phyloP scores from a whole-genome alignment of 371 early-diverging fungal species.

The Blakeslea trispora region DNA sequence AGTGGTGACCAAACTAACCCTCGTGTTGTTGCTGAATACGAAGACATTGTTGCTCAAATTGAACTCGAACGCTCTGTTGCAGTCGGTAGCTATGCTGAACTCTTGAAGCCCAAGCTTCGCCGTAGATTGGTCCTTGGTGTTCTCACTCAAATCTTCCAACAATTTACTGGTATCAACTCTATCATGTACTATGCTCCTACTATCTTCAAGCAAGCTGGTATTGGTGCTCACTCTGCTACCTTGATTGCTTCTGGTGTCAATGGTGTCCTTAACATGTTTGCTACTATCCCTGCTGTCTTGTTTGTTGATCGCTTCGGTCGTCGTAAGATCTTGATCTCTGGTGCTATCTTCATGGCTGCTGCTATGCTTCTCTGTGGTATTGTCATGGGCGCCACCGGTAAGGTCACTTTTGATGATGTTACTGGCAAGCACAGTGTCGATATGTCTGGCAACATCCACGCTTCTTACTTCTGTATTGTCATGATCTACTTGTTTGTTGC shows the following conservation, averaged over 20 bases:
- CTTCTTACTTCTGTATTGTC: conserved; percentile 44
- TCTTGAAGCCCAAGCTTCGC: conserved; percentile 63
- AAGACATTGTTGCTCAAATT: conserved; percentile 69
- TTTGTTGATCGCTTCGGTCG: conserved; percentile 49
- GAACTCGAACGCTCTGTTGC: conserved; percentile 66
- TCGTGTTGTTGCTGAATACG: conserved; percentile 68
- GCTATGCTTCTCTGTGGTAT: conserved; percentile 39
- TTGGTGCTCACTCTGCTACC: conserved; percentile 44
- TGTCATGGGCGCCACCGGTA: conserved; percentile 35
- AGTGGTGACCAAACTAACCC: conserved; percentile 52
- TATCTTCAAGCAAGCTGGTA: conserved; percentile 69
- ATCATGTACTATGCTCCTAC: conserved; percentile 56
- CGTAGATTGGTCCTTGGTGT: conserved; percentile 67
- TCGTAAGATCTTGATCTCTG: conserved; percentile 36
- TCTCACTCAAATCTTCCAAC: conserved; percentile 66
- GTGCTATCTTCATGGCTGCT: conserved; percentile 39
- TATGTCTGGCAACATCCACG: conserved; percentile 30
- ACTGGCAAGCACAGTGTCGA: conserved; percentile 18
- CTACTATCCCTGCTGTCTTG: conserved; percentile 75
- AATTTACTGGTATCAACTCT: conserved; percentile 54
- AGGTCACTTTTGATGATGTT: conserved; percentile 9
- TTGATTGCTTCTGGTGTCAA: conserved; percentile 74
- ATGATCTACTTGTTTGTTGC: conserved; percentile 44
- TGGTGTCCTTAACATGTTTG: conserved; percentile 67
- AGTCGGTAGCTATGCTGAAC: conserved; percentile 68